Evolutionary conservation across 2,329 filamentous ascomycete genomes (phyloP).

Genomic region (Fusarium sp.): DNA sequence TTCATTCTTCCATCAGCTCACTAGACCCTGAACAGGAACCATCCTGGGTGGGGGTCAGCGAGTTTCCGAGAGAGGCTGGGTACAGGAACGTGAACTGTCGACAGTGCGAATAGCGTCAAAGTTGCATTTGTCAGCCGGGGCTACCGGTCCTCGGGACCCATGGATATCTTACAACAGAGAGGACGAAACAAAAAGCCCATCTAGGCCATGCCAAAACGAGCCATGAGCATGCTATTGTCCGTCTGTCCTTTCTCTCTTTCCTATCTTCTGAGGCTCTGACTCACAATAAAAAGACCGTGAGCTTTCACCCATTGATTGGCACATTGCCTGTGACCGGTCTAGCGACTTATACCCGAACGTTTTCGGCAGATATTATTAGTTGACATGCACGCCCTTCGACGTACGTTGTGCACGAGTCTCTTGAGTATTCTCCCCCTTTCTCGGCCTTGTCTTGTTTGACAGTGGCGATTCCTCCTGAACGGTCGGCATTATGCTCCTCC

Average conservation of each 20-base stretch:
- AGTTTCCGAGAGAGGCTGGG: slow-evolving; percentile 18
- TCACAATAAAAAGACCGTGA: background rate
- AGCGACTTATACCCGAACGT: slow-evolving; percentile 14
- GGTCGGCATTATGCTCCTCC: background rate
- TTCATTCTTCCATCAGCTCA: slow-evolving; percentile 35
- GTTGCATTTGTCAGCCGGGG: slow-evolving; percentile 42
- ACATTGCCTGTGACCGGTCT: background rate
- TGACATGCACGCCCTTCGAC: slow-evolving; percentile 40
- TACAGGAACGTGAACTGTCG: background rate
- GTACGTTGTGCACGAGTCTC: slow-evolving; percentile 20
- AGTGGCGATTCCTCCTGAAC: background rate
- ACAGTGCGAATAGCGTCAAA: slow-evolving; percentile 33
- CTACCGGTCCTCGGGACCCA: slow-evolving; percentile 17
- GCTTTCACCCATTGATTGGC: background rate
- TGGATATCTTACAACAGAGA: slow-evolving; percentile 22
- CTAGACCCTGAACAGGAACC: slow-evolving; percentile 14
- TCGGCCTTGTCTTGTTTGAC: background rate
- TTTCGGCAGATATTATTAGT: slow-evolving; percentile 30
- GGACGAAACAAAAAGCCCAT: slow-evolving; percentile 27
- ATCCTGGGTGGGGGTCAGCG: slow-evolving; percentile 16
- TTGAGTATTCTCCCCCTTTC: slow-evolving; percentile 3
- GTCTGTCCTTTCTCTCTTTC: background rate
- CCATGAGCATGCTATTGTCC: background rate
- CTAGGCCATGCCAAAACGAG: slow-evolving; percentile 24
- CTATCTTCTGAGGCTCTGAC: slow-evolving; percentile 16